Conservation (phyloP, 768 basidiomycete genomes). For the Basidioascus undulatus region DNA sequence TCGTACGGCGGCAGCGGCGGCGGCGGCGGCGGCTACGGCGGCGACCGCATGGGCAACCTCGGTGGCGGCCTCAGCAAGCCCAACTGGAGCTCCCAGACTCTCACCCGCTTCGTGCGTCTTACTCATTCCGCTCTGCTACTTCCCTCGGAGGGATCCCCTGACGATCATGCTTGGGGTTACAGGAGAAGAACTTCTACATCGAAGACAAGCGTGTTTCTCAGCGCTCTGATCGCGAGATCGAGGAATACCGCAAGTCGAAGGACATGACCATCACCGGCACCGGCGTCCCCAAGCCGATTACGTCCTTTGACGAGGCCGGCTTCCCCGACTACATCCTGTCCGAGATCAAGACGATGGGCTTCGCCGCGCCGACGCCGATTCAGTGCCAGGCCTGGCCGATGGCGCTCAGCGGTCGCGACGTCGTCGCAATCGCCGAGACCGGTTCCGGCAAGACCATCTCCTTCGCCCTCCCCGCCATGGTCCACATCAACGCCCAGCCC, state of each 20-base stretch:
- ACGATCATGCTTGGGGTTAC: no score
- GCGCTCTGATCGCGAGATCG: slow-evolving; percentile 61
- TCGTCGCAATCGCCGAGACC: slow-evolving; percentile 92
- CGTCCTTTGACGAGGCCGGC: slow-evolving; percentile 75
- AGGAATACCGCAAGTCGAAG: slow-evolving; percentile 57
- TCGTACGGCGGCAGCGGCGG: slow-evolving; percentile 12
- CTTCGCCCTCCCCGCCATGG: slow-evolving; percentile 95
- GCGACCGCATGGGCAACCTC: slow-evolving; percentile 37
- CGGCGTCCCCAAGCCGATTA: slow-evolving; percentile 66
- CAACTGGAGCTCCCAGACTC: slow-evolving; percentile 52
- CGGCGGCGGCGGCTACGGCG: slow-evolving; percentile 15
- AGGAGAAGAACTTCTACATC: slow-evolving; percentile 93
- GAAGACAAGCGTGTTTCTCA: slow-evolving; percentile 65
- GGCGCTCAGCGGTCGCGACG: slow-evolving; percentile 80
- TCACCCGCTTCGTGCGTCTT: slow-evolving; percentile 66
- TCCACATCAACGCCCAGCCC: slow-evolving; percentile 99
- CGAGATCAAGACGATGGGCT: slow-evolving; percentile 84
- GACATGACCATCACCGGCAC: slow-evolving; percentile 89
- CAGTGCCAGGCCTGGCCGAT: slow-evolving; percentile 99
- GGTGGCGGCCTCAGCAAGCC: slow-evolving; percentile 59
- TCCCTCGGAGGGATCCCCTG: no score
- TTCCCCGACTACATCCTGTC: slow-evolving; percentile 92
- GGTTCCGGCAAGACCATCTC: slow-evolving; percentile 97
- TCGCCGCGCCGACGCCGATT: slow-evolving; percentile 71
- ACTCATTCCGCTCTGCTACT: no score